A percentile compares a stretch with the other conserved stretches of the same genome.
Conservation (phyloP, 257 asterid species). For the Solanum rostratum region DNA sequence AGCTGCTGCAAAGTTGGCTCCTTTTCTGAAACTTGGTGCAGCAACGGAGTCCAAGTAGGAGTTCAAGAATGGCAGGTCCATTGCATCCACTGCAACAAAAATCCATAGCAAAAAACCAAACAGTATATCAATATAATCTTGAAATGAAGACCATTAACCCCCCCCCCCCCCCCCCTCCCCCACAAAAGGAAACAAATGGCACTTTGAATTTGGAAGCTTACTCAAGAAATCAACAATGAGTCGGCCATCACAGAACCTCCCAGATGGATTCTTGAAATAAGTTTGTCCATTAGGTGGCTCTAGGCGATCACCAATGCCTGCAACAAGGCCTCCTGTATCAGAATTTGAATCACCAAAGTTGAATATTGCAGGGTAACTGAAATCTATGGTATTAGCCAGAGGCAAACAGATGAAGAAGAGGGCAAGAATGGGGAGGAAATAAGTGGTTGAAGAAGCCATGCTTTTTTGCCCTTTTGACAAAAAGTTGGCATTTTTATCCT, state of each 20-base stretch:
- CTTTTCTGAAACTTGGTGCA: slow-evolving; percentile 55
- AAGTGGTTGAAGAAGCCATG: slow-evolving; percentile 34
- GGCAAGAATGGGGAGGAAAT: slow-evolving; percentile 9
- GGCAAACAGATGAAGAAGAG: slow-evolving; percentile 18
- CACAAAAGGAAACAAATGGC: background rate
- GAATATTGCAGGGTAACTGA: slow-evolving; percentile 84
- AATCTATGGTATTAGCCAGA: slow-evolving; percentile 39
- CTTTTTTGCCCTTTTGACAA: background rate
- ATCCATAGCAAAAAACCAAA: background rate
- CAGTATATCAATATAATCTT: background rate
- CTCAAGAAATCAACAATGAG: slow-evolving; percentile 66
- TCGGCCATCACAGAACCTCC: slow-evolving; percentile 90
- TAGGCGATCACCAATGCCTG: slow-evolving; percentile 52
- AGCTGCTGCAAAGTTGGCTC: slow-evolving; percentile 88
- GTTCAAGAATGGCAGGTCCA: slow-evolving; percentile 78
- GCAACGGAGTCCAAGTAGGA: slow-evolving; percentile 73
- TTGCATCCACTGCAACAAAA: slow-evolving; percentile 66
- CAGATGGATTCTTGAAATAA: slow-evolving; percentile 74
- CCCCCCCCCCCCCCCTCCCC: too few species aligned
- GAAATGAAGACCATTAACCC: background rate
- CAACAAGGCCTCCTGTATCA: slow-evolving; percentile 75
- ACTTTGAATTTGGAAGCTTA: slow-evolving; percentile 7
- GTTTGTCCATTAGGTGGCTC: slow-evolving; percentile 77
- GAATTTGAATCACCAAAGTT: slow-evolving; percentile 99
- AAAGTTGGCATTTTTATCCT: background rate